Evolutionary conservation across 345 rosid species (phyloP).

Genomic region (Aethionema arabicum): DNA sequence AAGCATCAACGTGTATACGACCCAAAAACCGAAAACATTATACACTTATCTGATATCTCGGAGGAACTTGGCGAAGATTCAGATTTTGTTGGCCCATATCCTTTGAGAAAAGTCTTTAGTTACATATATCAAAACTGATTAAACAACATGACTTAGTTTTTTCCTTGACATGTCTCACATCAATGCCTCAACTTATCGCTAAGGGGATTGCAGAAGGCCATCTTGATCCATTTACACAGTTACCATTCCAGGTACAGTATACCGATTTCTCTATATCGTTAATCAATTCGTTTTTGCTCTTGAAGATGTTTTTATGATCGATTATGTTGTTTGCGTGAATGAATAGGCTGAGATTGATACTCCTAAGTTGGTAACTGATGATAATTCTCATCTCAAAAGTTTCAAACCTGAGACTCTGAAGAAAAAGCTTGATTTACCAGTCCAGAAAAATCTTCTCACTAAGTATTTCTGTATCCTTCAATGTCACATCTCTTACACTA

Average conservation of each 20-base stretch:
- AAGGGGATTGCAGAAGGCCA: constrained; percentile 85
- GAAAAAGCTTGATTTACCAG: constrained; percentile 84
- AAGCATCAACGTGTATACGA: constrained; percentile 93
- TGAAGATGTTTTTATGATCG: constrained; percentile 16
- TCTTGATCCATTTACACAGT: constrained; percentile 82
- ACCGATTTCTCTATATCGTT: constrained; percentile 12
- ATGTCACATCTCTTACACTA: constrained; percentile 23
- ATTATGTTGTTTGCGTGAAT: constrained; percentile 6
- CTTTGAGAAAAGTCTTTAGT: constrained; percentile 41
- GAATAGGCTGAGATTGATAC: constrained; percentile 49
- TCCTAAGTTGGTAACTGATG: constrained; percentile 36
- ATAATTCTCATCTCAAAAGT: constrained; percentile 36
- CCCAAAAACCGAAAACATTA: constrained; percentile 50
- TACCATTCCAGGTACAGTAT: constrained; percentile 66
- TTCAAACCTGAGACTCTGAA: constrained; percentile 52
- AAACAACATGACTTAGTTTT: constrained; percentile 8
- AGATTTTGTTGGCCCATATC: constrained; percentile 97
- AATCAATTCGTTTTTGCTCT: neutral
- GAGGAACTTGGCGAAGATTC: constrained; percentile 50
- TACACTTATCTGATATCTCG: constrained; percentile 54
- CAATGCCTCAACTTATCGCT: constrained; percentile 66
- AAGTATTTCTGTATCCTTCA: constrained; percentile 91
- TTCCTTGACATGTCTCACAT: constrained; percentile 62
- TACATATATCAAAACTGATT: constrained; percentile 13
- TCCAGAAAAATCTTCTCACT: constrained; percentile 89